A percentile compares a stretch with the other conserved stretches of the same genome.
Conservation (phyloP, 176 grass and related monocot species). For the Pontederia paniculata region DNA sequence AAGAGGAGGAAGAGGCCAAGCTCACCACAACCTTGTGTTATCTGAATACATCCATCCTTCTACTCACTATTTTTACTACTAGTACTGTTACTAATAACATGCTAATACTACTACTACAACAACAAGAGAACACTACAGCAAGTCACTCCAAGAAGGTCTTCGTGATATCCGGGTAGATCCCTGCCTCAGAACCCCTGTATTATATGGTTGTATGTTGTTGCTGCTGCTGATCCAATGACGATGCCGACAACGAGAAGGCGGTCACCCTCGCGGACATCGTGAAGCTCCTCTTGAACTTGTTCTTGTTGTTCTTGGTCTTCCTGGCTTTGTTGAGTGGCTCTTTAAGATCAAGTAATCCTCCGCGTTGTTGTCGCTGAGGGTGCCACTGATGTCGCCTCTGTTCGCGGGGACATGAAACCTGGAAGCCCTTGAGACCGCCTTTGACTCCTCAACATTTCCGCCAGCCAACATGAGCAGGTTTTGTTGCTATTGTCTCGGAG, state of each 20-base stretch:
- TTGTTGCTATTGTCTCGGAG: not conserved
- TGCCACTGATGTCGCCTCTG: not conserved
- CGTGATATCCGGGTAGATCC: constrained; percentile 89
- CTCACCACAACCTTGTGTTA: too few species aligned
- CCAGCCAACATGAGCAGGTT: not conserved
- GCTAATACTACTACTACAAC: too few species aligned
- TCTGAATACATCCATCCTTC: too few species aligned
- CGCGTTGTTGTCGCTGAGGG: constrained; percentile 21
- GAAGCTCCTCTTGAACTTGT: constrained; percentile 99
- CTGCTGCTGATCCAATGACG: constrained; percentile 19
- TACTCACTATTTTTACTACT: too few species aligned
- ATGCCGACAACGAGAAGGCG: constrained; percentile 44
- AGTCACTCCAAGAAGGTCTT: constrained; percentile 68
- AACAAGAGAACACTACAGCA: too few species aligned
- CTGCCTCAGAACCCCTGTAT: constrained; percentile 67
- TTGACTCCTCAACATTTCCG: constrained; percentile 9
- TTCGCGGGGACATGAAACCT: constrained; percentile 18
- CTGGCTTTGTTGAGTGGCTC: constrained; percentile 54
- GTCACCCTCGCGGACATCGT: constrained; percentile 76
- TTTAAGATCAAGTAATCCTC: constrained; percentile 82
- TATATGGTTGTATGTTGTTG: constrained; percentile 37
- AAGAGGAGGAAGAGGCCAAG: too few species aligned
- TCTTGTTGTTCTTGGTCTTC: constrained; percentile 54
- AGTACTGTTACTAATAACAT: too few species aligned
- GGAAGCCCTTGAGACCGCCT: constrained; percentile 25